Percentiles rank a stretch among this genome's conserved stretches.
phyloP scores from a whole-genome alignment of 2,329 filamentous ascomycete genomes.

The Rosellinia necatrix region DNA sequence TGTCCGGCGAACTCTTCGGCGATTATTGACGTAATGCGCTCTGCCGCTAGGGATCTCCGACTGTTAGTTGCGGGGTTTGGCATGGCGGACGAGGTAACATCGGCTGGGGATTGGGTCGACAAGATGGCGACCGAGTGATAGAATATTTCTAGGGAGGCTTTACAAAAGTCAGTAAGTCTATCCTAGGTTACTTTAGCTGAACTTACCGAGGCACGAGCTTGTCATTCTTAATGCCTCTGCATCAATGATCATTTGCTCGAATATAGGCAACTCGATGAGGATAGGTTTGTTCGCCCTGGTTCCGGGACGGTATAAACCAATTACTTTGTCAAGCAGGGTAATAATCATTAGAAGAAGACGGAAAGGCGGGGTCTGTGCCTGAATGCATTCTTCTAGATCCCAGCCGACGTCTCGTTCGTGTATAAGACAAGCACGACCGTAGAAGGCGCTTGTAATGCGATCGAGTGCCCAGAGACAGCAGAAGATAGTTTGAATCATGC shows the following conservation, averaged over 20 bases:
- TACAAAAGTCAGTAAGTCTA: conserved; percentile 28
- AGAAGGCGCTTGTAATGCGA: conserved; percentile 62
- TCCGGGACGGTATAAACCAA: conserved; percentile 63
- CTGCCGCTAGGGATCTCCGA: conserved; percentile 60
- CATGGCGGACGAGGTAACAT: conserved; percentile 46
- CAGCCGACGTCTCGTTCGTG: conserved; percentile 65
- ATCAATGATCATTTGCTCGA: conserved; percentile 62
- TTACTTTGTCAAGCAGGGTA: conserved; percentile 61
- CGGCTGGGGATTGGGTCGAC: conserved; percentile 58
- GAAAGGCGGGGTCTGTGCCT: conserved; percentile 58
- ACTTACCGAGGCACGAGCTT: conserved; percentile 54
- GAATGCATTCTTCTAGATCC: conserved; percentile 56
- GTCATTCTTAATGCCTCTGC: conserved; percentile 56
- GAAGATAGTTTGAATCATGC: conserved; percentile 53
- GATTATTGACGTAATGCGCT: conserved; percentile 61
- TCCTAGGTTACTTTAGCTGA: neutral
- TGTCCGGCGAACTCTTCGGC: conserved; percentile 55
- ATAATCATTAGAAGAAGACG: conserved; percentile 60
- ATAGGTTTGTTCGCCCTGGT: conserved; percentile 53
- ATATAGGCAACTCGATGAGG: conserved; percentile 59
- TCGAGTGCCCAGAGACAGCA: conserved; percentile 67
- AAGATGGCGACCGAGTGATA: conserved; percentile 69
- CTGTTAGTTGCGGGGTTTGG: conserved; percentile 58
- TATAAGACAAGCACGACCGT: conserved; percentile 63
- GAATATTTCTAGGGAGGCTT: conserved; percentile 65